Conservation (phyloP, 148 eudicot genomes). For the Rhododendron molle region DNA sequence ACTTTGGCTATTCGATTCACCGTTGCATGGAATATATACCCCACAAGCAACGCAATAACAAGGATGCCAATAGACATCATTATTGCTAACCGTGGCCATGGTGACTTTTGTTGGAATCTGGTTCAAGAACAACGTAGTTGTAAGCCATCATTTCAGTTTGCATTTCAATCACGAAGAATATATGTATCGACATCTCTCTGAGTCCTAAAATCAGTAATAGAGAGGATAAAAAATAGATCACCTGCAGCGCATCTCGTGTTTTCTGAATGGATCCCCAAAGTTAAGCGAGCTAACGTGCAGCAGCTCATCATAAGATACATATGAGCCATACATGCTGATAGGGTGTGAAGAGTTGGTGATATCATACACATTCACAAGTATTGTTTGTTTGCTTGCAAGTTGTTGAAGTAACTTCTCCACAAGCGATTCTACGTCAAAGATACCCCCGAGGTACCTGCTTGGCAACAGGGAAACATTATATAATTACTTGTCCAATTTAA, state of each 20-base stretch:
- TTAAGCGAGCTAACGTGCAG: constrained; percentile 62
- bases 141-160: background rate
- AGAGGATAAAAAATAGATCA: constrained; percentile 15
- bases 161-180: background rate
- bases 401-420: constrained; percentile 96
- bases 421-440: constrained; percentile 87
- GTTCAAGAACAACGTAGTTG: constrained; percentile 9
- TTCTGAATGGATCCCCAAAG: constrained; percentile 89
- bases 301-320: constrained; percentile 43
- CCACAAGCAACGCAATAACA: constrained; percentile 68
- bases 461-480: constrained; percentile 9
- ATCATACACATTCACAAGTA: constrained; percentile 88
- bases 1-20: constrained; percentile 74
- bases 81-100: constrained; percentile 77
- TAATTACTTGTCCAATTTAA: background rate
- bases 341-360: constrained; percentile 60
- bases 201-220: background rate
- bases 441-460: constrained; percentile 91
- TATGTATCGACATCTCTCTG: background rate
- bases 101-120: constrained; percentile 85
- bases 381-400: constrained; percentile 90
- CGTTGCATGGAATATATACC: constrained; percentile 72
- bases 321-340: constrained; percentile 90
- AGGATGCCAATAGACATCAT: constrained; percentile 50
- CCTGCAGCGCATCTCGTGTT: constrained; percentile 98